Evolutionary conservation across 345 rosid genomes (phyloP).

Genomic region (Gossypium ekmanianum): DNA sequence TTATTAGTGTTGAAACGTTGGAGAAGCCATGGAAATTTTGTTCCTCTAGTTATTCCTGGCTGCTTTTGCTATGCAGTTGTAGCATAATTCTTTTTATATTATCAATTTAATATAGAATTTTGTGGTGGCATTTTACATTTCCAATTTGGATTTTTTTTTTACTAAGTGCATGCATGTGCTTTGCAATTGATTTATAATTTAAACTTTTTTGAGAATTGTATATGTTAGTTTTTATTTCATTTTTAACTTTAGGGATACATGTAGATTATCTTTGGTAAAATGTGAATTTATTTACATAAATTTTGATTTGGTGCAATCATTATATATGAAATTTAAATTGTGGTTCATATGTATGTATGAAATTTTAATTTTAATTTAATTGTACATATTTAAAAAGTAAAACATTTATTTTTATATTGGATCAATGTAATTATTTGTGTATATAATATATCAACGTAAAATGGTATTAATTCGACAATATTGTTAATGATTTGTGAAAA

Average conservation of each 20-base stretch:
- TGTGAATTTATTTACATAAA: too few relatives aligned
- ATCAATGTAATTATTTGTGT: too few relatives aligned
- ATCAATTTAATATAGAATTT: conserved; percentile 30
- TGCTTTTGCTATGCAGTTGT: conserved; percentile 43
- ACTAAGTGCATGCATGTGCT: background rate
- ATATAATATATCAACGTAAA: too few relatives aligned
- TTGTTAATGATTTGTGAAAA: too few relatives aligned
- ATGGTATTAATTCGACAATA: too few relatives aligned
- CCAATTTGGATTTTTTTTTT: background rate
- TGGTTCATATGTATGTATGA: too few relatives aligned
- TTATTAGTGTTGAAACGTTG: conserved; percentile 27
- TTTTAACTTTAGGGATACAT: background rate
- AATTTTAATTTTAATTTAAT: too few relatives aligned
- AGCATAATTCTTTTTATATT: conserved; percentile 43
- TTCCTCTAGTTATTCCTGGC: conserved; percentile 50
- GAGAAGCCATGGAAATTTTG: conserved; percentile 58
- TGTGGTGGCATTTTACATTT: background rate
- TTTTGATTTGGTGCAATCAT: too few relatives aligned
- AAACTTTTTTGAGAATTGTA: background rate
- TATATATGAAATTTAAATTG: too few relatives aligned
- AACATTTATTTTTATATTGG: too few relatives aligned
- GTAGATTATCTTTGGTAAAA: too few relatives aligned
- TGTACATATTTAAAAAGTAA: too few relatives aligned
- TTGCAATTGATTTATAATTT: background rate
- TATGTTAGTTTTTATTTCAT: background rate